Percentiles rank a stretch among this genome's conserved stretches.
phyloP scores from a whole-genome alignment of 257 asterid genomes.

The Gynochthodes officinalis region DNA sequence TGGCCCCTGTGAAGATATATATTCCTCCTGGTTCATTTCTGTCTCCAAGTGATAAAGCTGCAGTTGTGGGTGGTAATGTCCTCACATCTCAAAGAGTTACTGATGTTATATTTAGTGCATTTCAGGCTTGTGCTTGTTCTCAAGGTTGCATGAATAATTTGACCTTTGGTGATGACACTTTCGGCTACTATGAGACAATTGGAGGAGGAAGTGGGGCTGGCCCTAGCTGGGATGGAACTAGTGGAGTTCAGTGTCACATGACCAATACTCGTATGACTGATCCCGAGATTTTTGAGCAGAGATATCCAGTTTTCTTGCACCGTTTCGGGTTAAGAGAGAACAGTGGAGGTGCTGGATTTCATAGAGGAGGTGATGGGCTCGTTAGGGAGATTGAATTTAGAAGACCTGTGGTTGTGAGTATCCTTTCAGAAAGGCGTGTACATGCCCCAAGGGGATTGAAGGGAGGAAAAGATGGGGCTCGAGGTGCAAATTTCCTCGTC shows the following conservation, averaged over 20 bases:
- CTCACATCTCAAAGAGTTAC: constrained; percentile 91
- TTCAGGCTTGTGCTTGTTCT: constrained; percentile 91
- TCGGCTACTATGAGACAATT: constrained; percentile 91
- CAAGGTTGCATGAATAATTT: constrained; percentile 97
- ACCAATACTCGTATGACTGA: constrained; percentile 98
- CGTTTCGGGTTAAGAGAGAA: constrained; percentile 70
- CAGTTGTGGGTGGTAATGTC: constrained; percentile 95
- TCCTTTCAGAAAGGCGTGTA: constrained; percentile 93
- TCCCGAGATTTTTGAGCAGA: constrained; percentile 93
- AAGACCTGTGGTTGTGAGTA: constrained; percentile 69
- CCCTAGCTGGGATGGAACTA: constrained; percentile 84
- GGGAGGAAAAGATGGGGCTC: constrained; percentile 74
- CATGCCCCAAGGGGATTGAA: constrained; percentile 85
- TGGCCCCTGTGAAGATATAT: constrained; percentile 77
- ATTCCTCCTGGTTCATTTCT: constrained; percentile 85
- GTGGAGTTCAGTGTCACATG: constrained; percentile 99
- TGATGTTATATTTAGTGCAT: constrained; percentile 87
- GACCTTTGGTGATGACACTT: constrained; percentile 82
- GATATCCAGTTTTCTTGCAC: constrained; percentile 82
- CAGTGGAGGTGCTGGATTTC: constrained; percentile 80
- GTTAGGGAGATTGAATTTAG: constrained; percentile 83
- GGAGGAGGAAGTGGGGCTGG: constrained; percentile 98
- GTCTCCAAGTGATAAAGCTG: constrained; percentile 89
- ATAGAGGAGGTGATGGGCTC: constrained; percentile 87
- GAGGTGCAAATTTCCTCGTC: constrained; percentile 78